These are phyloP conservation scores for Populus hybrid DNA, from an alignment of 441 rosid genomes.

Conservation along the genomic window DNA sequence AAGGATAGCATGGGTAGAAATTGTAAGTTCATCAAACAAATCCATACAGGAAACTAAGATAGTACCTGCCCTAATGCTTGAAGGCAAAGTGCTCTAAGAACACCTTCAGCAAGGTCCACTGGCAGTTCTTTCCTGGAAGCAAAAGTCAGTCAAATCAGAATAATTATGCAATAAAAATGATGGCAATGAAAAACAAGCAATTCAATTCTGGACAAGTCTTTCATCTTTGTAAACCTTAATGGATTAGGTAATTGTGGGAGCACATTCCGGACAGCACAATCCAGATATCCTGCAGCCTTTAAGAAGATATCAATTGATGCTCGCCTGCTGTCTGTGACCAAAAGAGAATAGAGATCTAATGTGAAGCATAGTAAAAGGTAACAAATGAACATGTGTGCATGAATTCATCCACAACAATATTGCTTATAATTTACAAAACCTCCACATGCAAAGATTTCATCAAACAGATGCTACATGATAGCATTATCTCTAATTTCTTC, in stretches of 20 bases:
- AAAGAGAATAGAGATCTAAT: neutral
- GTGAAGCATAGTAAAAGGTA: conserved; percentile 4
- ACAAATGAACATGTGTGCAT: neutral
- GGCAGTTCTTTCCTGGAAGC: conserved; percentile 81
- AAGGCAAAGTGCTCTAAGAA: conserved; percentile 82
- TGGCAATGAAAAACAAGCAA: conserved; percentile 3
- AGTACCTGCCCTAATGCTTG: conserved; percentile 97
- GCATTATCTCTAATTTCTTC: neutral
- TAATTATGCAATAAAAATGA: conserved; percentile 5
- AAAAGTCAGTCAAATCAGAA: conserved; percentile 16
- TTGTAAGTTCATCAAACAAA: conserved; percentile 2
- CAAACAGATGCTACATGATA: neutral
- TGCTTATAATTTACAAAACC: neutral
- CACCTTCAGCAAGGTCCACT: conserved; percentile 90
- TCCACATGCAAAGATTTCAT: neutral
- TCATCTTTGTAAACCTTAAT: conserved; percentile 53
- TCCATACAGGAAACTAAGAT: conserved; percentile 9
- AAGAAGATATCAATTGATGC: conserved; percentile 87
- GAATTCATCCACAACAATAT: neutral
- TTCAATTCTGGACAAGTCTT: conserved; percentile 6
- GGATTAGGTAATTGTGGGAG: conserved; percentile 79
- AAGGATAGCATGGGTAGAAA: neutral
- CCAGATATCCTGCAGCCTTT: conserved; percentile 97
- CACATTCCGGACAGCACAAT: conserved; percentile 86
- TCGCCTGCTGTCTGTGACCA: conserved; percentile 71